phyloP scores from a whole-genome alignment of 2,329 filamentous ascomycete genomes.

The Aspergillaceae sp. region DNA sequence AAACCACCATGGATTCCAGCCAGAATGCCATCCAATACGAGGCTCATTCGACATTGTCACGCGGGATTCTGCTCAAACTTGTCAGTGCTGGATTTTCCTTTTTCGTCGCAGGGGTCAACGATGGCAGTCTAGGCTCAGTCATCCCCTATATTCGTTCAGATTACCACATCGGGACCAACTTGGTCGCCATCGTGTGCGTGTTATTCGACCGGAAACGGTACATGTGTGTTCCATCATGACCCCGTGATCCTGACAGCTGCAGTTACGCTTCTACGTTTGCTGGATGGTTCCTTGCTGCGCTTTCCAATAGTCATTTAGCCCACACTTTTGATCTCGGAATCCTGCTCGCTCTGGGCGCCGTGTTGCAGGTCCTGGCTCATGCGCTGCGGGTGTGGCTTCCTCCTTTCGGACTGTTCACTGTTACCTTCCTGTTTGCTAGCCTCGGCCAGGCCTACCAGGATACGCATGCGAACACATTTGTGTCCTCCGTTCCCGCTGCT shows the following conservation, averaged over 20 bases:
- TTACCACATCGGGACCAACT: slow-evolving; percentile 47
- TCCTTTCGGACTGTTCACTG: slow-evolving; percentile 49
- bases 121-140: slow-evolving; percentile 55
- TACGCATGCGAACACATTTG: slow-evolving; percentile 55
- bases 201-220: slow-evolving; percentile 11
- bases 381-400: slow-evolving; percentile 49
- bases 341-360: slow-evolving; percentile 49
- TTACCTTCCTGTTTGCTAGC: slow-evolving; percentile 51
- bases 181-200: slow-evolving; percentile 43
- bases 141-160: slow-evolving; percentile 54
- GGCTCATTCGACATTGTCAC: not conserved
- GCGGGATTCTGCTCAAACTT: slow-evolving; percentile 36
- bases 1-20: too few relatives aligned
- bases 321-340: slow-evolving; percentile 48
- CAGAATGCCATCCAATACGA: too few relatives aligned
- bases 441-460: slow-evolving; percentile 57
- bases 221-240: not conserved
- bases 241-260: not conserved
- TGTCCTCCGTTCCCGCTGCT: slow-evolving; percentile 43
- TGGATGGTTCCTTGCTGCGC: slow-evolving; percentile 52
- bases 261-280: slow-evolving; percentile 51
- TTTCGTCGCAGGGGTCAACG: slow-evolving; percentile 57
- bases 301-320: slow-evolving; percentile 43
- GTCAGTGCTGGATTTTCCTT: slow-evolving; percentile 52
- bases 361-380: slow-evolving; percentile 41